These are phyloP conservation scores for Aspergillus cavernicola DNA, from an alignment of 495 filamentous ascomycete species.

Conservation along the genomic window DNA sequence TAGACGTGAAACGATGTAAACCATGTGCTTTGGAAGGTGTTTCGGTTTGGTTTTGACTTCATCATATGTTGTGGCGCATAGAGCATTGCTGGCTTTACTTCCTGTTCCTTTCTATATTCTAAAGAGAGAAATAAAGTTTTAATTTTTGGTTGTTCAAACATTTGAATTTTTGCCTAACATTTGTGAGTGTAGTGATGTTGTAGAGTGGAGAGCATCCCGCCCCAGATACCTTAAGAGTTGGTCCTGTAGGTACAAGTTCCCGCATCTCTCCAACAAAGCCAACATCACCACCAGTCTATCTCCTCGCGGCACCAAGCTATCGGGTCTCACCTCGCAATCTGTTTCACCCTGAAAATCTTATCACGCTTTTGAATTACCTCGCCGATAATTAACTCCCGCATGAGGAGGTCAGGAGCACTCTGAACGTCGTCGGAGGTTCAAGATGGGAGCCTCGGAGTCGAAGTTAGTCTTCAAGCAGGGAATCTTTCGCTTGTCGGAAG, in stretches of 20 bases:
- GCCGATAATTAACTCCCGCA: slow-evolving; percentile 16
- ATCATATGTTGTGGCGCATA: slow-evolving; percentile 9
- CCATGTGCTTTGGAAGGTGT: slow-evolving; percentile 2
- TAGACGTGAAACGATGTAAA: slow-evolving; percentile 12
- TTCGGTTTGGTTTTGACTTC: slow-evolving; percentile 2
- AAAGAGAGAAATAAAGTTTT: not conserved
- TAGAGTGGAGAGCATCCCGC: not conserved
- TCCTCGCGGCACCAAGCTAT: slow-evolving; percentile 12
- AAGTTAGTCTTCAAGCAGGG: slow-evolving; percentile 99
- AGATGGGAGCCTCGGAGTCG: slow-evolving; percentile 97
- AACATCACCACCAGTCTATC: slow-evolving; percentile 16
- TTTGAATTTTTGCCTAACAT: too few species aligned
- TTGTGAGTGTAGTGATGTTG: slow-evolving; percentile 1
- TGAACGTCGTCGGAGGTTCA: slow-evolving; percentile 23
- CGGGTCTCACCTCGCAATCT: slow-evolving; percentile 2
- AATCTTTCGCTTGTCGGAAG: slow-evolving; percentile 94
- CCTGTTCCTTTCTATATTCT: not conserved
- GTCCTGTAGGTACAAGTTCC: slow-evolving; percentile 8
- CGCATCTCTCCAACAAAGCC: slow-evolving; percentile 19
- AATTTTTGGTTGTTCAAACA: too few species aligned
- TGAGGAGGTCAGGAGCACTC: slow-evolving; percentile 24
- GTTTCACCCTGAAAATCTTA: not conserved
- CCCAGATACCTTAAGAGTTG: not conserved
- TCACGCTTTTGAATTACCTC: not conserved
- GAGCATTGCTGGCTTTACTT: slow-evolving; percentile 6